Base-by-base conservation (phyloP, 108 stramenopile species). In the Discostella pseudostelligera region DNA sequence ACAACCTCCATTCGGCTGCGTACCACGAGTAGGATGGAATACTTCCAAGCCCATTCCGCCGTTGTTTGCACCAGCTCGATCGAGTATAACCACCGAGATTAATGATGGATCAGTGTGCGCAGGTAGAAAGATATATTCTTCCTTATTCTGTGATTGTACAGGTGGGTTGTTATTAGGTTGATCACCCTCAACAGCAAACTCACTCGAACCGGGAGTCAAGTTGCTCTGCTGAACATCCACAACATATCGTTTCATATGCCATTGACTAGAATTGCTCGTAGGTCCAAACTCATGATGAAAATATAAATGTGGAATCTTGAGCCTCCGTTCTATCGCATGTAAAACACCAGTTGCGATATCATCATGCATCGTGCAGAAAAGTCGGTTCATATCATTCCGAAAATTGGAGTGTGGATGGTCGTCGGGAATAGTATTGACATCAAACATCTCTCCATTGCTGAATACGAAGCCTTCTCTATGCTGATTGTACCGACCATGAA, bases 91-190 rank as follows among this genome's bases (percentile, higher is more conserved):
- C 5, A 93, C 78, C 11, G 87, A 88, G 37, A 93, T 82, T 29
- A 93, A 59, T 20, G 89, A 90, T 45, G 92, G 92, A 81, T 93
- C 92, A 0, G 92, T 93, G 58, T 93, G 92, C 54, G 76, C 69
- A 0, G 91, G 91, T 21, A 92, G 62, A 40, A 78, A 62, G 11
- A 66, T 72, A 2, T 70, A 61, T 32, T 64, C 78, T 25, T 64
- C 70, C 7, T 12, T 25, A 21, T 10, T 37, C 36, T 21, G 20
- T 56, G 28, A 21, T 13, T 12, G 0, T 8, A 17, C 5, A 17
- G 16, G 14, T 17, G 16, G 46, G 25, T 14, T 60, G 22, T 48
- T 16, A 66, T 66, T 16, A 24, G 28, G 46, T n/a, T 25, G 19
- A n/a, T 45, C 14, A 4, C 45, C 4, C 21, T 17, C 16, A 26